Evolutionary conservation across 495 filamentous ascomycete genomes (phyloP), one percentile per base, ranked within the genome.

Genomic region (Massariosphaeria phaeospora): DNA sequence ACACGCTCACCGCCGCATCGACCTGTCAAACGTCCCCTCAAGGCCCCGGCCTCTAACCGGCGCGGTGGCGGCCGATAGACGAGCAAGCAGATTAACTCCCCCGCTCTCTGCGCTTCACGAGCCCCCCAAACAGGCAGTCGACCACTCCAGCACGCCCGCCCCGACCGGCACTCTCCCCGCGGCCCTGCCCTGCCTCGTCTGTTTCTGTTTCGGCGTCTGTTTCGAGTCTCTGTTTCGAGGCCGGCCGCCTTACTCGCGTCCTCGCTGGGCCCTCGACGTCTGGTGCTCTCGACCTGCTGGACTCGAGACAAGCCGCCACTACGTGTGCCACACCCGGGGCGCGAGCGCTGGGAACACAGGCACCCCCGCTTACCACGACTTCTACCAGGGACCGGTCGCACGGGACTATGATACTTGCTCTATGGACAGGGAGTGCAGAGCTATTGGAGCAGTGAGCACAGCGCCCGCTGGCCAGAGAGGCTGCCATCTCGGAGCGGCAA

Each of bases 51-150:
- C n/a, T n/a, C 27, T 46, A 39, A 48, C 55, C 47, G 39, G 30
- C 40, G 41, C 30, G 15, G 55, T 58, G 55, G 55, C 55, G 40
- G 40, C n/a, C 26, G 40, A 58, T 27, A 38, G 55, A 52, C 55
- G 55, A 58, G 55, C 47, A 52, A n/a, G 55, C 47, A 58, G 55
- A 58, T 58, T 58, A 46, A 52, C n/a, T 20, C 24, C 18, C 39
- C 12, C 26, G 25, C 34, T 17, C 45, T 8, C 24, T 24, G 40
- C 21, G 25, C 6, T 21, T 33, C 1, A 21, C 15, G 1, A 33
- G 3, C 13, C 41, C 2, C 55, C 55, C 27, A 47, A 58, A 58
- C 21, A 47, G 55, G 47, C 30, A 52, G 40, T 52, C 12, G 29
- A 40, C 17, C n/a, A n/a, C n/a, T n/a, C n/a, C n/a, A n/a, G n/a